Evolutionary conservation across 2,329 filamentous ascomycete species (phyloP).

Genomic region (Aspergillus candidus): DNA sequence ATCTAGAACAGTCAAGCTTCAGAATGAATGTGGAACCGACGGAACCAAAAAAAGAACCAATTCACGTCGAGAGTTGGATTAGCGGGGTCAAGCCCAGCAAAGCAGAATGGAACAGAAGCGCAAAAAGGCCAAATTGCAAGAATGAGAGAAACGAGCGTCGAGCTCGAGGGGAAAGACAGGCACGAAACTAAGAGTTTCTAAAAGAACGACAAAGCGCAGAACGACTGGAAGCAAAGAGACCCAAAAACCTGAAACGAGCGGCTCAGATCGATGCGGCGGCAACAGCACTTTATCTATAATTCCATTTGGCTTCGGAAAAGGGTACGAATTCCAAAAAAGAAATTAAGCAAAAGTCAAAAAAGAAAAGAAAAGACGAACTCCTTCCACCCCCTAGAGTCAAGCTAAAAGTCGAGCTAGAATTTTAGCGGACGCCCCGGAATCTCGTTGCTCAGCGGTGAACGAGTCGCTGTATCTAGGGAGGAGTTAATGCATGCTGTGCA

Average conservation of each 20-base stretch:
- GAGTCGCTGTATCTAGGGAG: conserved; percentile 18
- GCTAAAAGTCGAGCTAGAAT: conserved; percentile 5
- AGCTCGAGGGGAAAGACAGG: conserved; percentile 21
- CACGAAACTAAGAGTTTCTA: conserved; percentile 24
- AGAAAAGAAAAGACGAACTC: conserved; percentile 3
- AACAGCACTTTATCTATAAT: no score
- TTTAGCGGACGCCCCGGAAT: conserved; percentile 17
- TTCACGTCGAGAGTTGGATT: conserved; percentile 11
- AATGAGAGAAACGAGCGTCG: conserved; percentile 23
- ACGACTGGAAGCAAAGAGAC: conserved; percentile 22
- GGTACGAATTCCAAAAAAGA: conserved; percentile 1
- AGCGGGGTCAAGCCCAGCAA: no score
- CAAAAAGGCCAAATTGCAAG: conserved; percentile 2
- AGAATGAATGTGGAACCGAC: conserved; percentile 19
- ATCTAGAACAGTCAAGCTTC: conserved; percentile 11
- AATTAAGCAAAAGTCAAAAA: no score
- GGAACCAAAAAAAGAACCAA: conserved; percentile 10
- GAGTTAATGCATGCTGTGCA: conserved; percentile 15
- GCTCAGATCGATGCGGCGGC: conserved; percentile 3
- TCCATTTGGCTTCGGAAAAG: no score
- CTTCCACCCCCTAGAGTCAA: no score
- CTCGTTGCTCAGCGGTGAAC: conserved; percentile 25
- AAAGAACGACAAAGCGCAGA: conserved; percentile 28
- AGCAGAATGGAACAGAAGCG: conserved; percentile 5
- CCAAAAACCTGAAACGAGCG: conserved; percentile 21